Evolutionary conservation across 2,329 filamentous ascomycete genomes (phyloP), one percentile per base, ranked within the genome.

Genomic region (Sporothrix curviconia): DNA sequence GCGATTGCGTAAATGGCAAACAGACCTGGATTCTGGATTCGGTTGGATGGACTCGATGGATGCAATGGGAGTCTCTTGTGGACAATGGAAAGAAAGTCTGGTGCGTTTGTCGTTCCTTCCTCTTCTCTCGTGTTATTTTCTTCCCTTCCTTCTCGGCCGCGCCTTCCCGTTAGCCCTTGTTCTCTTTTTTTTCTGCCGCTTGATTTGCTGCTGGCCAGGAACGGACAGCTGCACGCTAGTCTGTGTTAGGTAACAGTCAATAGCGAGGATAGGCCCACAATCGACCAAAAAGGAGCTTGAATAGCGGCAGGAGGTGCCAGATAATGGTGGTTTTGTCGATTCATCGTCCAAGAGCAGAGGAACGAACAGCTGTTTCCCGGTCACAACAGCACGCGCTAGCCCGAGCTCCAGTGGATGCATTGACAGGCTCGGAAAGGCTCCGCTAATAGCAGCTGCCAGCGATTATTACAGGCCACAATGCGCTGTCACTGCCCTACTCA

Each of bases 141-240:
- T 24, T 11, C 14, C 14, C 14, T 28, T 1, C 7, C 15, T 8
- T 2, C 7, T 24, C 39, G 39, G 39, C 28, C 24, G 19, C 34
- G 15, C 28, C 32, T 36, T 32, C 30, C 32, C 42, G 28, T 40
- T 22, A n/a, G 51, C 34, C 15, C 43, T 55, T 25, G 32, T 34
- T 12, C 14, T 30, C 25, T 15, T 32, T 43, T 54, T 56, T 56
- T 57, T 57, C 32, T 51, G 49, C 52, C 42, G 49, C 52, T 36
- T 40, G 43, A 49, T 51, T 59, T 56, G 56, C 54, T 59, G 14
- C 55, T 47, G 57, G 49, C 40, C 49, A 44, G 53, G 54, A 50
- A 57, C 50, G 25, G 14, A 46, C 15, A 28, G n/a, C 14, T 1
- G 25, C 37, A 17, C 43, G 43, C 54, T 56, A 56, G 24, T 30